Evolutionary conservation across 2,329 filamentous ascomycete genomes (phyloP).

Genomic region (Aulographum hederae): DNA sequence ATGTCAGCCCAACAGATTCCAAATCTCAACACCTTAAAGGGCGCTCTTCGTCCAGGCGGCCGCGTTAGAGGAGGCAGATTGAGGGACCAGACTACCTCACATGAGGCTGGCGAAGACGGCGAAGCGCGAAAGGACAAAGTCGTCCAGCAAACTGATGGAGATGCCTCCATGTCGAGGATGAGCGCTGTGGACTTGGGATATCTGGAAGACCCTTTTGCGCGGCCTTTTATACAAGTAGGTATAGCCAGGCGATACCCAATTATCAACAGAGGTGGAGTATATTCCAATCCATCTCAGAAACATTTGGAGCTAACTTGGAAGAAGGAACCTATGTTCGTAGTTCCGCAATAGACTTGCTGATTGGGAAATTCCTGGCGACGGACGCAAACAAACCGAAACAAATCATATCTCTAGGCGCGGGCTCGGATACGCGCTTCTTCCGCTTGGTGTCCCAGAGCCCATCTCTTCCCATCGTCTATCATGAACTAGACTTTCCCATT

Average conservation of each 20-base stretch:
- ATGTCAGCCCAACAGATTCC: constrained; percentile 52
- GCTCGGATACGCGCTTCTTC: constrained; percentile 81
- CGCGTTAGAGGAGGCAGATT: constrained; percentile 29
- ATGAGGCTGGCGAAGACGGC: background rate
- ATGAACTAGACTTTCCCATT: constrained; percentile 76
- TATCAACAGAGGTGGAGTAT: constrained; percentile 65
- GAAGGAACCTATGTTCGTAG: constrained; percentile 80
- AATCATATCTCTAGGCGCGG: constrained; percentile 82
- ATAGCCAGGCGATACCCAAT: constrained; percentile 58
- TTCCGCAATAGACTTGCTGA: constrained; percentile 59
- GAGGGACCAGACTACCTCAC: constrained; percentile 21
- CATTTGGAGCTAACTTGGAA: constrained; percentile 2
- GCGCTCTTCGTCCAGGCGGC: constrained; percentile 10
- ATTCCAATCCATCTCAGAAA: background rate
- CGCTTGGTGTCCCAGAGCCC: constrained; percentile 41
- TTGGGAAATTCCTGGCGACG: constrained; percentile 47
- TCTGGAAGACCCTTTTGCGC: constrained; percentile 63
- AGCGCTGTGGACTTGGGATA: constrained; percentile 81
- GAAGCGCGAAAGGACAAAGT: constrained; percentile 40
- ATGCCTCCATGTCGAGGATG: constrained; percentile 74
- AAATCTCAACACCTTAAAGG: constrained; percentile 48
- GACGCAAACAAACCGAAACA: constrained; percentile 36
- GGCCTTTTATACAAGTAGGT: constrained; percentile 42
- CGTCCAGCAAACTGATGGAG: constrained; percentile 78
- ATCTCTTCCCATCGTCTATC: constrained; percentile 45